Conservation (phyloP, 805 yeast species). For the Wickerhamomyces hampshirensis region DNA sequence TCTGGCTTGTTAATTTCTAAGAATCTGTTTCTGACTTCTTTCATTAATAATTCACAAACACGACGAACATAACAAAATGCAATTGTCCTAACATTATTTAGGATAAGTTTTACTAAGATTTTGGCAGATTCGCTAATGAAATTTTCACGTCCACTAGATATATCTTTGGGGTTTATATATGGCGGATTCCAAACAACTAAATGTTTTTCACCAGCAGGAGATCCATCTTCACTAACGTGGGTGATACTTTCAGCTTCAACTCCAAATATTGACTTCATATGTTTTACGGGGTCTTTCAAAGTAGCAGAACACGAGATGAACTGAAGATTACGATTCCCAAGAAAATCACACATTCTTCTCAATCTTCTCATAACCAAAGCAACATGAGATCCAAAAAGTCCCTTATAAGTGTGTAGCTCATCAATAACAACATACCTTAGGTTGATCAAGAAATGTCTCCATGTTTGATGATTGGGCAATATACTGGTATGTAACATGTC, state of each 20-base stretch:
- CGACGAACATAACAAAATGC: slow-evolving; percentile 86
- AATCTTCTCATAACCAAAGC: slow-evolving; percentile 79
- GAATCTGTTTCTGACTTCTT: slow-evolving; percentile 62
- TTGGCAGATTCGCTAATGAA: slow-evolving; percentile 75
- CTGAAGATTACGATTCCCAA: slow-evolving; percentile 49
- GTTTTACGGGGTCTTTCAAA: slow-evolving; percentile 62
- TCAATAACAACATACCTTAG: slow-evolving; percentile 75
- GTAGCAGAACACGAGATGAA: slow-evolving; percentile 96
- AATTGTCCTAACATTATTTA: slow-evolving; percentile 68
- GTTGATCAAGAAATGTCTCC: slow-evolving; percentile 65
- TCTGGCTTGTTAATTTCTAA: slow-evolving; percentile 40
- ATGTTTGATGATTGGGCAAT: slow-evolving; percentile 68
- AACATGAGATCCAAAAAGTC: slow-evolving; percentile 91
- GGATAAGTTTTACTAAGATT: slow-evolving; percentile 59
- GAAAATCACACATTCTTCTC: slow-evolving; percentile 52
- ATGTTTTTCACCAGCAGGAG: slow-evolving; percentile 77
- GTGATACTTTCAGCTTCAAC: slow-evolving; percentile 45
- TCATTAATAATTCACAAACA: slow-evolving; percentile 84
- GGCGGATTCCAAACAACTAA: slow-evolving; percentile 87
- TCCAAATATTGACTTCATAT: slow-evolving; percentile 74
- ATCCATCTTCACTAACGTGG: slow-evolving; percentile 75
- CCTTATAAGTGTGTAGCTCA: slow-evolving; percentile 83
- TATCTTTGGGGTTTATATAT: slow-evolving; percentile 51
- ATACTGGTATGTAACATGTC: slow-evolving; percentile 87
- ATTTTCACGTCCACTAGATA: slow-evolving; percentile 56